phyloP scores from a whole-genome alignment of 805 yeast species.

The Barnettozyma salicaria region DNA sequence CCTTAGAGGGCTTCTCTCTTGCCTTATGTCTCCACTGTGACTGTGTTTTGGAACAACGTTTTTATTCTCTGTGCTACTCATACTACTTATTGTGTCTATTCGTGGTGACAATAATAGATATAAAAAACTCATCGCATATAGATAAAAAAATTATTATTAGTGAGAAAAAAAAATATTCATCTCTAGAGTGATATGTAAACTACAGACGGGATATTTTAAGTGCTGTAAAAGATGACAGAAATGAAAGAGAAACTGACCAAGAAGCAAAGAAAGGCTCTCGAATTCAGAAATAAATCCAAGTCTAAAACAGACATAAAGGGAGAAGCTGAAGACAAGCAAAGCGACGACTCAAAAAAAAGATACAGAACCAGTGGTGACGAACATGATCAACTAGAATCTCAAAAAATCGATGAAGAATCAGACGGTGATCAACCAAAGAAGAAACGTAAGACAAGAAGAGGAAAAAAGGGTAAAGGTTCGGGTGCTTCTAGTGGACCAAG shows the following conservation, averaged over 20 bases:
- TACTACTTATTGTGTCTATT: background rate
- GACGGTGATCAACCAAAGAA: conserved; percentile 39
- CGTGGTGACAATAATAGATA: background rate
- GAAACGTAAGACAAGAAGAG: conserved; percentile 72
- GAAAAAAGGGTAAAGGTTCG: conserved; percentile 57
- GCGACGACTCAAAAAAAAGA: conserved; percentile 24
- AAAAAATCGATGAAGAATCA: conserved; percentile 16
- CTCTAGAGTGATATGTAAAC: background rate
- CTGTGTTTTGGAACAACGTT: no score
- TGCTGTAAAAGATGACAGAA: conserved; percentile 12
- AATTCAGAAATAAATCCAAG: conserved; percentile 39
- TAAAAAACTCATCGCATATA: conserved; percentile 1
- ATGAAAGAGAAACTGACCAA: conserved; percentile 46
- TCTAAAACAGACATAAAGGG: conserved; percentile 21
- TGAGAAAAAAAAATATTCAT: background rate
- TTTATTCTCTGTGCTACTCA: background rate
- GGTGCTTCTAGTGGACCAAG: conserved; percentile 45
- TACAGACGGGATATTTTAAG: no score
- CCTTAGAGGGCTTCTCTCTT: conserved; percentile 5
- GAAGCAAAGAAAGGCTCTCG: conserved; percentile 58
- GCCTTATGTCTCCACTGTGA: background rate
- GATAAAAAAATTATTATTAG: background rate
- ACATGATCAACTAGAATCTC: conserved; percentile 12
- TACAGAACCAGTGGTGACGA: conserved; percentile 18
- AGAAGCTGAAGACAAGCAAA: conserved; percentile 17